phyloP scores from a whole-genome alignment of 2,329 filamentous ascomycete species.

The Sporothrix sp. region DNA sequence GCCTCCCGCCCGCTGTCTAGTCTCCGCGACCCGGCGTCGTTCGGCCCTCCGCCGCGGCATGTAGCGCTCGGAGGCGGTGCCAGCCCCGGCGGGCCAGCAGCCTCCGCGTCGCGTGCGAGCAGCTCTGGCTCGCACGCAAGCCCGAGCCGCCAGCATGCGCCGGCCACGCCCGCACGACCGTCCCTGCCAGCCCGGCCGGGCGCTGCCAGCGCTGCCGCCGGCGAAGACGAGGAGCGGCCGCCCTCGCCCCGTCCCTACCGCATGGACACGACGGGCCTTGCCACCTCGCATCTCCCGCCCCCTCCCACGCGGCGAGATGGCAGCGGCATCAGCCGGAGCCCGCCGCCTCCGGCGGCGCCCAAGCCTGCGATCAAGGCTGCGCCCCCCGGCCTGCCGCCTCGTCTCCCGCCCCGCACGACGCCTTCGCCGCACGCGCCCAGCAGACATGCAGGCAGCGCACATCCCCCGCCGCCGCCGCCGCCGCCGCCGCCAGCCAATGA shows the following conservation, averaged over 20 bases:
- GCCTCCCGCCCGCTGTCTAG: constrained; percentile 53
- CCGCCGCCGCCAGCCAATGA: constrained; percentile 8
- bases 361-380: constrained; percentile 7
- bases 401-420: constrained; percentile 19
- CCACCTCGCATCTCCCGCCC: constrained; percentile 57
- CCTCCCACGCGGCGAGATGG: constrained; percentile 51
- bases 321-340: constrained; percentile 26
- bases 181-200: constrained; percentile 7
- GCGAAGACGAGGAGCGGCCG: constrained; percentile 28
- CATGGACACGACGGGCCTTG: constrained; percentile 59
- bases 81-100: constrained; percentile 14
- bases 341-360: constrained; percentile 20
- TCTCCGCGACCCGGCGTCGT: constrained; percentile 66
- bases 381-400: constrained; percentile 12
- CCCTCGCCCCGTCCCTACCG: constrained; percentile 59
- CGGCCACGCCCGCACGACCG: background rate
- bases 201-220: constrained; percentile 12
- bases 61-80: constrained; percentile 20
- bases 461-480: constrained; percentile 19
- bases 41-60: constrained; percentile 71
- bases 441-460: constrained; percentile 11
- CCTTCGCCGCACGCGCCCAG: background rate
- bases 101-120: constrained; percentile 26
- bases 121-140: constrained; percentile 18
- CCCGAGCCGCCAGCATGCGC: constrained; percentile 6